Evolutionary conservation across 2,329 filamentous ascomycete species (phyloP).

Genomic region (Sclerotinia minor): DNA sequence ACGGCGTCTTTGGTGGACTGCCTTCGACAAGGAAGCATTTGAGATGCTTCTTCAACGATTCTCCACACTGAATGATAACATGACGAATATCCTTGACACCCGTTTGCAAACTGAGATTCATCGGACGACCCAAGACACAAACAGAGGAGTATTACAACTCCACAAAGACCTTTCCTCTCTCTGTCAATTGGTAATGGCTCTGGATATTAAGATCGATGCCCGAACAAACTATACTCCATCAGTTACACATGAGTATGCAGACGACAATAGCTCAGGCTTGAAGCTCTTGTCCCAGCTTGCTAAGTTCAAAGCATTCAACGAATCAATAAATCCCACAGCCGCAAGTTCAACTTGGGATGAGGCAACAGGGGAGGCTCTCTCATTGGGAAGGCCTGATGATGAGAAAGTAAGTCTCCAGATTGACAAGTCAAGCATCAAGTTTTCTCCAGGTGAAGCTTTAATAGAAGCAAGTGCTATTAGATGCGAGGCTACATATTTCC

Average conservation of each 20-base stretch:
- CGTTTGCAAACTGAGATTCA: slow-evolving; percentile 51
- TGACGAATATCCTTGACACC: slow-evolving; percentile 51
- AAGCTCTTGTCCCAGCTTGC: slow-evolving; percentile 48
- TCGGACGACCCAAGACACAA: slow-evolving; percentile 51
- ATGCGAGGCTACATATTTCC: slow-evolving; percentile 46
- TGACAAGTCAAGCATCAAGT: slow-evolving; percentile 26
- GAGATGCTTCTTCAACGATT: slow-evolving; percentile 49
- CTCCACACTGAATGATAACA: slow-evolving; percentile 49
- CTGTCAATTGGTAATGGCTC: slow-evolving; percentile 48
- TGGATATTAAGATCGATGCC: slow-evolving; percentile 48
- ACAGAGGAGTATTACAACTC: slow-evolving; percentile 49
- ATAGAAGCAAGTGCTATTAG: slow-evolving; percentile 31
- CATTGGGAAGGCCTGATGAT: slow-evolving; percentile 41
- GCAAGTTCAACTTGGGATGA: slow-evolving; percentile 43
- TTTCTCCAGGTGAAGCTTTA: slow-evolving; percentile 16
- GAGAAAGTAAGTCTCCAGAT: slow-evolving; percentile 28
- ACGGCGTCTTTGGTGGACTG: slow-evolving; percentile 46
- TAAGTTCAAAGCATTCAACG: slow-evolving; percentile 54
- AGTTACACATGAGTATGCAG: slow-evolving; percentile 33
- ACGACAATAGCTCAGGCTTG: slow-evolving; percentile 45
- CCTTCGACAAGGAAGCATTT: slow-evolving; percentile 50
- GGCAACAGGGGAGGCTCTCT: slow-evolving; percentile 44
- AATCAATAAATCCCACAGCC: slow-evolving; percentile 45
- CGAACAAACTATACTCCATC: slow-evolving; percentile 26
- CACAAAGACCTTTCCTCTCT: slow-evolving; percentile 51